Evolutionary conservation across 2,329 filamentous ascomycete genomes (phyloP).

Genomic region (Claviceps fusiformis): DNA sequence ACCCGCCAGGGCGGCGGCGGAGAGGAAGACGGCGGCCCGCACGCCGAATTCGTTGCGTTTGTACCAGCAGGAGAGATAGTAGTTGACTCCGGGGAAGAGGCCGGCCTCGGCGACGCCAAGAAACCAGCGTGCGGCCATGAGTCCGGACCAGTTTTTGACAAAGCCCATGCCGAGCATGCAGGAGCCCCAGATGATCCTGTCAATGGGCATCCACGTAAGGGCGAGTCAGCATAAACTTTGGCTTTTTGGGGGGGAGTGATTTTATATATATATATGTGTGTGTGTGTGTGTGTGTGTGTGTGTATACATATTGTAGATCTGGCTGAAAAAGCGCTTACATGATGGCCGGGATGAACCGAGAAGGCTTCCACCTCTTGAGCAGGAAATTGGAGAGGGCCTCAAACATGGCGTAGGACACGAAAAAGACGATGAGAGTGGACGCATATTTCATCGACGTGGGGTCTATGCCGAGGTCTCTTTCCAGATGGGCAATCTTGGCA

Average conservation of each 20-base stretch:
- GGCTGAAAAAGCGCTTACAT: constrained; percentile 38
- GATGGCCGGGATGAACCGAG: constrained; percentile 67
- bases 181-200: constrained; percentile 49
- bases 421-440: constrained; percentile 67
- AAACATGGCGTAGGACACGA: constrained; percentile 70
- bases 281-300: no score
- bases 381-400: constrained; percentile 69
- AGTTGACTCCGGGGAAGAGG: constrained; percentile 64
- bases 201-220: no score
- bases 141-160: constrained; percentile 45
- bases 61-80: constrained; percentile 78
- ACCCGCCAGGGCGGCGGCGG: constrained; percentile 64
- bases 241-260: no score
- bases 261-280: no score
- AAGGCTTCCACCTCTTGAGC: constrained; percentile 62
- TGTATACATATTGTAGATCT: no score
- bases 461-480: constrained; percentile 33
- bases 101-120: constrained; percentile 63
- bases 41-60: constrained; percentile 65
- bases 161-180: constrained; percentile 60
- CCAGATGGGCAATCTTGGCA: constrained; percentile 45
- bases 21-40: constrained; percentile 74
- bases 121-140: constrained; percentile 57
- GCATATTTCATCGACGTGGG: constrained; percentile 55
- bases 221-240: no score